These are phyloP conservation scores for Plenodomus biglobosus DNA, from an alignment of 2,329 filamentous ascomycete species.

Conservation along the genomic window DNA sequence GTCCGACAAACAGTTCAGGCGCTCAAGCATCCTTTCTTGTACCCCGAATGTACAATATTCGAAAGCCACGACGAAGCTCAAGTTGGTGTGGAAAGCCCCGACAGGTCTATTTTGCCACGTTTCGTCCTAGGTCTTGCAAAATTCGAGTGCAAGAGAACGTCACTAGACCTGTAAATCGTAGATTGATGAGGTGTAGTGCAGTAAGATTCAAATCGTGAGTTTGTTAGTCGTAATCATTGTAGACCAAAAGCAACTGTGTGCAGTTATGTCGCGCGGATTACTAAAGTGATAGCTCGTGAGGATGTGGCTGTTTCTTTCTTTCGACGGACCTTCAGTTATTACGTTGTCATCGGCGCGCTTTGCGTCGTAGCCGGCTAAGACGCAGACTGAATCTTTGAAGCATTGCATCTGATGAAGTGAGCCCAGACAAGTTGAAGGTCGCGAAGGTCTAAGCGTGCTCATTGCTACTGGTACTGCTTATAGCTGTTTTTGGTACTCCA, in stretches of 20 bases:
- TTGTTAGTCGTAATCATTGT: conserved; percentile 36
- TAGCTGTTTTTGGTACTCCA: not conserved
- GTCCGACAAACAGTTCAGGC: conserved; percentile 33
- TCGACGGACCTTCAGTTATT: conserved; percentile 21
- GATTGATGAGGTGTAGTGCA: conserved; percentile 21
- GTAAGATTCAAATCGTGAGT: conserved; percentile 31
- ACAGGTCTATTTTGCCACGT: conserved; percentile 38
- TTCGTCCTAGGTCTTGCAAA: conserved; percentile 42
- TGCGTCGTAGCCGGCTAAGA: conserved; percentile 17
- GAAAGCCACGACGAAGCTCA: conserved; percentile 39
- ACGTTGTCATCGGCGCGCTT: conserved; percentile 27
- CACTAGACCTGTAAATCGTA: conserved; percentile 32
- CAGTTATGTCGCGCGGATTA: conserved; percentile 34
- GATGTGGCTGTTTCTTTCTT: conserved; percentile 22
- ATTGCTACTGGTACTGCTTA: not conserved
- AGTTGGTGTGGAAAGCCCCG: conserved; percentile 34
- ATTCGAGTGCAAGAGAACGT: conserved; percentile 29
- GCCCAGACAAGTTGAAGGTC: conserved; percentile 8
- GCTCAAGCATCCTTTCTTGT: conserved; percentile 30
- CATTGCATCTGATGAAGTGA: conserved; percentile 27
- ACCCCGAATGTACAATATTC: conserved; percentile 31
- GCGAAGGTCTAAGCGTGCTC: conserved; percentile 1
- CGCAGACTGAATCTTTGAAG: conserved; percentile 27
- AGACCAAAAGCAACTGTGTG: conserved; percentile 38
- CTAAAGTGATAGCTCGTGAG: conserved; percentile 33